Evolutionary conservation across 2,329 filamentous ascomycete genomes (phyloP), one percentile per base, ranked within the genome.

Genomic region (Aspergillus sp.): DNA sequence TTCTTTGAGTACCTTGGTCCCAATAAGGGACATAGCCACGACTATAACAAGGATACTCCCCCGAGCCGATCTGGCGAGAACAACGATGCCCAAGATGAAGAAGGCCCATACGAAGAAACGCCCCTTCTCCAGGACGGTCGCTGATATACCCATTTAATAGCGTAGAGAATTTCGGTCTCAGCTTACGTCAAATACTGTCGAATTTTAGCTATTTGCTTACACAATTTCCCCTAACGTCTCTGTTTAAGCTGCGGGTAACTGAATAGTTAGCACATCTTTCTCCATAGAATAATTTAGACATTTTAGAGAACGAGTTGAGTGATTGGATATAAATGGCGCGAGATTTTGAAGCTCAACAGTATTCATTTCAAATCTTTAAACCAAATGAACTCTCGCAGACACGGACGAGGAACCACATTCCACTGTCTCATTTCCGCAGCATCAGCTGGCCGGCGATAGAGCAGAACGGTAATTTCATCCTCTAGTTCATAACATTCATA

Each of bases 1-100:
- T 86, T 85, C 65, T 98, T 93, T 70, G 76, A 77, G 58, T 77
- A 76, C 61, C 64, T 77, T 34, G 70, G 70, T 3, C 72, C 74
- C 1, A 65, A 72, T 82, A 92, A 74, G 54, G 68, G 69, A 44
- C 61, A 59, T 15, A 59, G 54, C 26, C 63, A 67, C 32, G 60
- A 57, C 26, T 63, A 62, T 36, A 63, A 64, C 30, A 62, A 64
- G 42, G 62, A 66, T 43, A 58, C n/a, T 6, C 53, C 39, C 5
- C 24, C 49, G n/a, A 59, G 57, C 20, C 50, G 50, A 5, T 15
- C 55, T 20, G 60, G 42, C 30, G 58, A 57, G 3, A 53, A 48
- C 5, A 7, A 58, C 20, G 59, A 58, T 8, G 48, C 32, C 9
- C 60, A 64, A 38, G 56, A 62, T 20, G 59, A 60, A 26, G 62